Percentiles rank a stretch among this genome's conserved stretches.
These are phyloP conservation scores for Wickerhamiella nectarea DNA, from an alignment of 805 yeast species.

Conservation along the genomic window DNA sequence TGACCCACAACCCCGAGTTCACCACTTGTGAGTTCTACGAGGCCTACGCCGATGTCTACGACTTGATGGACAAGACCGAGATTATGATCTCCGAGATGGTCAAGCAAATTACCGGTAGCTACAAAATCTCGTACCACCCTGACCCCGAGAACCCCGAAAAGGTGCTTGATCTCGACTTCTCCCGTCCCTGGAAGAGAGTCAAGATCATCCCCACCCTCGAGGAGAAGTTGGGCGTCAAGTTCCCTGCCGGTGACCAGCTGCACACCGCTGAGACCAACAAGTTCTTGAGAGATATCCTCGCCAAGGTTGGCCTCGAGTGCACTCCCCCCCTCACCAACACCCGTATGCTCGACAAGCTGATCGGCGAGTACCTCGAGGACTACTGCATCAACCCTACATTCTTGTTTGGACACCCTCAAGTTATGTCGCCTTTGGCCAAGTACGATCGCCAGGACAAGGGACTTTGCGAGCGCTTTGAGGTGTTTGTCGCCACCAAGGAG, in stretches of 20 bases:
- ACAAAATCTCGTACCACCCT: slow-evolving; percentile 79
- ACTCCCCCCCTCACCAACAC: slow-evolving; percentile 90
- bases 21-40: slow-evolving; percentile 98
- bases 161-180: slow-evolving; percentile 59
- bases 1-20: slow-evolving; percentile 98
- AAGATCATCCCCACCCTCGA: slow-evolving; percentile 95
- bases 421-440: slow-evolving; percentile 99
- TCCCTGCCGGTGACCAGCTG: slow-evolving; percentile 91
- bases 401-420: slow-evolving; percentile 97
- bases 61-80: slow-evolving; percentile 84
- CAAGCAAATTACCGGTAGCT: slow-evolving; percentile 82
- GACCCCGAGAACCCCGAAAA: slow-evolving; percentile 74
- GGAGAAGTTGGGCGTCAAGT: slow-evolving; percentile 68
- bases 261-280: slow-evolving; percentile 89
- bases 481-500: slow-evolving; percentile 96
- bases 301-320: slow-evolving; percentile 74
- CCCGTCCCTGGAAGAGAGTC: slow-evolving; percentile 97
- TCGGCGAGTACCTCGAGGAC: slow-evolving; percentile 86
- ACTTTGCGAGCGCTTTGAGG: slow-evolving; percentile 95
- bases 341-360: slow-evolving; percentile 95
- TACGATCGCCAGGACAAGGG: slow-evolving; percentile 87
- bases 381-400: slow-evolving; percentile 92
- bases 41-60: slow-evolving; percentile 95
- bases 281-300: slow-evolving; percentile 69
- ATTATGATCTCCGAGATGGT: slow-evolving; percentile 92